A percentile compares a stretch with the other conserved stretches of the same genome.
Conservation (phyloP, 306 rosid genomes). For the Sicyos edulis region DNA sequence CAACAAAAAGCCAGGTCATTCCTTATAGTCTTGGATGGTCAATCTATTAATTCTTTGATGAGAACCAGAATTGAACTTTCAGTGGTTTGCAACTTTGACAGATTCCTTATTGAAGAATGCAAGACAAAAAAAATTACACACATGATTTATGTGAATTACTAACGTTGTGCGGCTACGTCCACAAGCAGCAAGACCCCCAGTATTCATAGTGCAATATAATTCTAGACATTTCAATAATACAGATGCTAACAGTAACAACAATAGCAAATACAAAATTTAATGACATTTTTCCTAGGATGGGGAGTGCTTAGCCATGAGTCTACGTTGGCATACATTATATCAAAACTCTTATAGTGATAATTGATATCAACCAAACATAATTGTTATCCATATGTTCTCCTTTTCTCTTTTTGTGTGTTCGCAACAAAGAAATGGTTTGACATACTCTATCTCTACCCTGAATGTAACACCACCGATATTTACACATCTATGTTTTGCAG, state of each 20-base stretch:
- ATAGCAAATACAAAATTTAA: background rate
- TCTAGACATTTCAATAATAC: background rate
- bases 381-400: background rate
- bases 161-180: too few species aligned
- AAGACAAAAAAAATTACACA: too few species aligned
- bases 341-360: background rate
- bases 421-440: background rate
- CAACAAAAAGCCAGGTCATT: background rate
- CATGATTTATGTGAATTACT: too few species aligned
- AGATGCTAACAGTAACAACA: background rate
- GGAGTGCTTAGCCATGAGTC: background rate
- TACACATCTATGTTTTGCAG: conserved; percentile 49
- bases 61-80: background rate
- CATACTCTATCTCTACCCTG: conserved; percentile 21
- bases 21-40: background rate
- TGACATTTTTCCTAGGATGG: background rate
- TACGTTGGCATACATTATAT: background rate
- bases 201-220: too few species aligned
- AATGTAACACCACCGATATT: background rate
- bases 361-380: background rate
- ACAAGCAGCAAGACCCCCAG: too few species aligned
- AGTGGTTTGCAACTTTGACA: background rate
- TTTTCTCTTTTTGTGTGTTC: background rate
- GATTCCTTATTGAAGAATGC: background rate
- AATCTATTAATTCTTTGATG: background rate